Evolutionary conservation across 345 rosid genomes (phyloP), one percentile per base, ranked within the genome.

Genomic region (Balakata baccata): DNA sequence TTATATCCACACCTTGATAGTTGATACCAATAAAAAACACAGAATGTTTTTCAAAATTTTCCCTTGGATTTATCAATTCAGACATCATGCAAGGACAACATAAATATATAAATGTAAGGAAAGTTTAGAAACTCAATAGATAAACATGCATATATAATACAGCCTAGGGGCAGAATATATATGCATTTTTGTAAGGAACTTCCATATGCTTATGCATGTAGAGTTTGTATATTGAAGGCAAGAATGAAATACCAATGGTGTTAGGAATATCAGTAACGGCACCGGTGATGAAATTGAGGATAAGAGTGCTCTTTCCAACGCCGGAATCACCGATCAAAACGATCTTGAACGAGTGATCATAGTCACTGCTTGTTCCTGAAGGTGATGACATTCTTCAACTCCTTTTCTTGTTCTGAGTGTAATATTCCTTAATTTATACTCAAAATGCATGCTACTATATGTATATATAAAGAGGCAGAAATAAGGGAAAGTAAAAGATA

Each of bases 251-350:
- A 94, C 98, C 97, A 57, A 94, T 87, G 56, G 98, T 94, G 66
- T 93, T 96, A 65, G 95, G 79, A 79, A 88, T 90, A 89, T 88
- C 94, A 45, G 87, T 91, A 3, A 78, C 81, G 29, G 94, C 79
- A 68, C 75, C 77, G 57, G 97, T 86, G 79, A 94, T 89, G 90
- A 92, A 94, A 84, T 92, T 92, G 63, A 94, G 89, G 84, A 92
- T 95, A 74, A 92, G 89, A 70, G 94, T 89, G 80, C 98, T 94
- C 82, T 94, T 94, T 74, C 98, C 98, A 67, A 94, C 98, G 61
- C 88, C 90, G 4, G 97, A 89, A 80, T 92, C 98, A 16, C 98
- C 98, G 64, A 94, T 89, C 86, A 94, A 81, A 87, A 94, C 78
- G 87, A 94, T 87, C 92, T 92, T 94, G 89, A 92, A 94, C 0